Base-by-base conservation (phyloP, 768 basidiomycete genomes). In the Boletus barrowsii region DNA sequence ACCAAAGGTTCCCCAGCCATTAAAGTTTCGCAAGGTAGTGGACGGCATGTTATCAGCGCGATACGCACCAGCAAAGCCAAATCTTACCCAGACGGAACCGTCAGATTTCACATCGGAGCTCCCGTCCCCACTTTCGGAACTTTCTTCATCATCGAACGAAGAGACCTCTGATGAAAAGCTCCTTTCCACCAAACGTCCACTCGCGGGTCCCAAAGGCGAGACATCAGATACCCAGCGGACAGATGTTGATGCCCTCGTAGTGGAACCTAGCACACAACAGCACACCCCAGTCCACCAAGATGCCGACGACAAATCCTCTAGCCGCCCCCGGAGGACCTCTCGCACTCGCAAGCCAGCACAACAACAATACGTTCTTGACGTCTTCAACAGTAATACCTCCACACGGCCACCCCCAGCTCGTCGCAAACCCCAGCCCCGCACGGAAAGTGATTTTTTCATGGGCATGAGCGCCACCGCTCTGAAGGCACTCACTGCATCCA, bases 391-490 rank as follows among this genome's bases (percentile, higher is more conserved):
- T 24, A 62, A 54, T 33, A 49, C 64, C 10, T 53, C 64, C 3
- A 63, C 68, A 17, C 72, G 70, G 39, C 62, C 72, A 24, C 58
- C 60, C 15, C 60, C 64, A 57, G 63, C 76, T 42, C 79, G 84
- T 45, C 79, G 84, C 35, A 83, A 75, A 64, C 55, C 64, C 55
- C 68, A 66, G 30, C 48, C 63, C 42, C 68, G 71, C 18, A 58
- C 63, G 15, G 71, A 76, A 35, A 73, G 73, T 5, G 72, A 75
- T 46, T 69, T 71, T 18, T 87, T 88, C 66, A 75, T 79, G 48
- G 82, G 84, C 32, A 85, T 91, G 83, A 86, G 79, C 49, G 80
- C 83, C 18, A 76, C 81, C 2, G 84, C 87, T 9, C 72, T 92
- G 54, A 86, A 82, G 64, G 77, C 83, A 36, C 76, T 93, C 51